Evolutionary conservation across 352 stramenopile genomes (phyloP).

Genomic region (Phytophthora melonis): DNA sequence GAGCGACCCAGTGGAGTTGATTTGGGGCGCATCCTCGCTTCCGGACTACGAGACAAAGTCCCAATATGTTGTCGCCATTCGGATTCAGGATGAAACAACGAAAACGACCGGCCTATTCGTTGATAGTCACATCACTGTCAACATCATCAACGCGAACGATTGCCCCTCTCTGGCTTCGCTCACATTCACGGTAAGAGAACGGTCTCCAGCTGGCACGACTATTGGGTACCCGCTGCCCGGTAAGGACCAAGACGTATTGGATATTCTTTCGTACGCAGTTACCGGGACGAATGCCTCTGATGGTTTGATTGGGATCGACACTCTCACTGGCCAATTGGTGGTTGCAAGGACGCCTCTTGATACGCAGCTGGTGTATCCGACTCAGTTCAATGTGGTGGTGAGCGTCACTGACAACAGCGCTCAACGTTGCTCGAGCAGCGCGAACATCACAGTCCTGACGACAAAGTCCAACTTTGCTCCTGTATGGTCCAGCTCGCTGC

Average conservation of each 20-base stretch:
- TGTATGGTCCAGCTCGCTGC: slow-evolving; percentile 44
- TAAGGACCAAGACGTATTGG: slow-evolving; percentile 58
- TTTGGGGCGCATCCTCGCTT: slow-evolving; percentile 17
- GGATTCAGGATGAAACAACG: slow-evolving; percentile 46
- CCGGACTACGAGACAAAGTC: slow-evolving; percentile 51
- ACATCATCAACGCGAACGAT: slow-evolving; percentile 62
- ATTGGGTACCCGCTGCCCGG: slow-evolving; percentile 65
- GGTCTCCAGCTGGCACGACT: slow-evolving; percentile 30
- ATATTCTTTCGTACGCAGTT: slow-evolving; percentile 59
- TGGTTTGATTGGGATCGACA: slow-evolving; percentile 56
- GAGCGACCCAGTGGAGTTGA: slow-evolving; percentile 15
- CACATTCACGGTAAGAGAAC: slow-evolving; percentile 56
- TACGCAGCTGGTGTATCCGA: slow-evolving; percentile 51
- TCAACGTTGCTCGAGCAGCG: slow-evolving; percentile 35
- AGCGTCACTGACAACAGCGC: slow-evolving; percentile 55
- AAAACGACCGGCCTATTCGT: slow-evolving; percentile 38
- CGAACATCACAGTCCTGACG: slow-evolving; percentile 38
- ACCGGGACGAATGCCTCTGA: slow-evolving; percentile 26
- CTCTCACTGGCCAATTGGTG: slow-evolving; percentile 55
- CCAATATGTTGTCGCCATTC: slow-evolving; percentile 43
- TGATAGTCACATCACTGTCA: slow-evolving; percentile 39
- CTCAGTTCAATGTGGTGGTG: slow-evolving; percentile 39
- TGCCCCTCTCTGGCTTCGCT: slow-evolving; percentile 54
- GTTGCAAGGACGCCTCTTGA: slow-evolving; percentile 36
- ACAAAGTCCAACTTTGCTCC: slow-evolving; percentile 66